Conservation (phyloP, 768 basidiomycete species). For the Gymnopilus dilepis region DNA sequence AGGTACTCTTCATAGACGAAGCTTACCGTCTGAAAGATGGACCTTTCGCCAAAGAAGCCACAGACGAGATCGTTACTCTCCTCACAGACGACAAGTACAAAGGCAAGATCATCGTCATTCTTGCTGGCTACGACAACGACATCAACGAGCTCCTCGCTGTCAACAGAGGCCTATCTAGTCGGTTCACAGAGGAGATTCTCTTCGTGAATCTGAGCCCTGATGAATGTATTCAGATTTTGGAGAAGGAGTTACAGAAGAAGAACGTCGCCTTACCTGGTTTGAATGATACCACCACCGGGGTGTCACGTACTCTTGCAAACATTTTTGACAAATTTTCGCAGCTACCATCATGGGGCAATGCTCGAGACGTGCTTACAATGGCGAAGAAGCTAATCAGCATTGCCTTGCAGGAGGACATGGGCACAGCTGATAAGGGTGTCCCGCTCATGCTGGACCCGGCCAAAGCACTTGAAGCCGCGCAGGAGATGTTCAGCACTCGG, state of each 20-base stretch:
- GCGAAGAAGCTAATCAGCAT: constrained; percentile 48
- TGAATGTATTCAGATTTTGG: constrained; percentile 55
- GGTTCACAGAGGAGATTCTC: constrained; percentile 65
- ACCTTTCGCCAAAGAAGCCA: constrained; percentile 70
- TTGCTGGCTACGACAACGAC: constrained; percentile 73
- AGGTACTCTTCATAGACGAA: constrained; percentile 75
- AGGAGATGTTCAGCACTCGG: constrained; percentile 4
- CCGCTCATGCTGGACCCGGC: constrained; percentile 1
- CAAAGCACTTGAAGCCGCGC: background rate
- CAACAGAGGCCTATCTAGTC: constrained; percentile 69
- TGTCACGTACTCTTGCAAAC: constrained; percentile 23
- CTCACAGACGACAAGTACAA: constrained; percentile 64
- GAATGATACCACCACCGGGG: constrained; percentile 31
- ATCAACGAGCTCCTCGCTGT: constrained; percentile 64
- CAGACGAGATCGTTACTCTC: constrained; percentile 70
- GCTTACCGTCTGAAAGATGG: constrained; percentile 69
- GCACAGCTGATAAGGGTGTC: constrained; percentile 16
- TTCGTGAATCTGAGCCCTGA: constrained; percentile 57
- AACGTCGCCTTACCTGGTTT: constrained; percentile 45
- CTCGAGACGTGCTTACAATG: constrained; percentile 64
- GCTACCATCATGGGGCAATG: constrained; percentile 70
- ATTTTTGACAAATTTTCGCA: constrained; percentile 39
- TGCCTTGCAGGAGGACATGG: constrained; percentile 20
- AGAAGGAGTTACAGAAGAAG: constrained; percentile 50
- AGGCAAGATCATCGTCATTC: constrained; percentile 65